Percentiles rank a stretch among this genome's conserved stretches.
Evolutionary conservation across 139 green algal genomes (phyloP).

Genomic region (Auxenochlorella pyrenoidosa): DNA sequence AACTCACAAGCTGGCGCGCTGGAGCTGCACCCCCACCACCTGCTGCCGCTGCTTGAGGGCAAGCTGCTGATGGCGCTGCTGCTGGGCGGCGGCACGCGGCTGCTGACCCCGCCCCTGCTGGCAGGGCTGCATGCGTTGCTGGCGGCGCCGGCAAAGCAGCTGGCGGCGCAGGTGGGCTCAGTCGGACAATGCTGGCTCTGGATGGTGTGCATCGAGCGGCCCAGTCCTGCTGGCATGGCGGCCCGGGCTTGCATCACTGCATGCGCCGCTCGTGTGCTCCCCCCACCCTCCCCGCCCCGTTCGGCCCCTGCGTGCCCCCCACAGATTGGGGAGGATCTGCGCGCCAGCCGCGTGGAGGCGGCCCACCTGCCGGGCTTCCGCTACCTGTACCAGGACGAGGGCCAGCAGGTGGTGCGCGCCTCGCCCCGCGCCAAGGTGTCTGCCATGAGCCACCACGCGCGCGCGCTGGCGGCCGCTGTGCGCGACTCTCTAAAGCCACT

Average conservation of each 20-base stretch:
- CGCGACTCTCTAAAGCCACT: constrained; percentile 1
- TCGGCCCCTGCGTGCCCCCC: neutral
- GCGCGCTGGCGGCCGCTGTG: constrained; percentile 23
- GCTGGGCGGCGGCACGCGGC: neutral
- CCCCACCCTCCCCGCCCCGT: neutral
- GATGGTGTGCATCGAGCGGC: neutral
- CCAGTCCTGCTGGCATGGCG: neutral
- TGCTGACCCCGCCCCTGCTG: constrained; percentile 6
- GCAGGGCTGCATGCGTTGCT: neutral
- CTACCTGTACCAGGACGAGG: constrained; percentile 14
- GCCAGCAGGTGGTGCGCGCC: neutral
- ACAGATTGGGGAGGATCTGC: constrained; percentile 30
- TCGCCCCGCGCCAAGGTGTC: constrained; percentile 40
- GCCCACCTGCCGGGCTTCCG: constrained; percentile 45
- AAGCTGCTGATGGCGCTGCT: constrained; percentile 30
- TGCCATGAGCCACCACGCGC: constrained; percentile 46
- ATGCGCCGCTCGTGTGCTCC: neutral
- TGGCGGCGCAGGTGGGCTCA: constrained; percentile 25
- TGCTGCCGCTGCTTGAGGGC: constrained; percentile 38
- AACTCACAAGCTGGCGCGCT: neutral
- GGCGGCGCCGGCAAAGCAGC: neutral
- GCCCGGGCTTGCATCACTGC: neutral
- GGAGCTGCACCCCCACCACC: neutral
- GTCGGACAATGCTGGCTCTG: no score
- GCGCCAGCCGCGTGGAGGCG: neutral